These are phyloP conservation scores for Aspergillus fischeri DNA, from an alignment of 2,329 filamentous ascomycete genomes.

Conservation along the genomic window DNA sequence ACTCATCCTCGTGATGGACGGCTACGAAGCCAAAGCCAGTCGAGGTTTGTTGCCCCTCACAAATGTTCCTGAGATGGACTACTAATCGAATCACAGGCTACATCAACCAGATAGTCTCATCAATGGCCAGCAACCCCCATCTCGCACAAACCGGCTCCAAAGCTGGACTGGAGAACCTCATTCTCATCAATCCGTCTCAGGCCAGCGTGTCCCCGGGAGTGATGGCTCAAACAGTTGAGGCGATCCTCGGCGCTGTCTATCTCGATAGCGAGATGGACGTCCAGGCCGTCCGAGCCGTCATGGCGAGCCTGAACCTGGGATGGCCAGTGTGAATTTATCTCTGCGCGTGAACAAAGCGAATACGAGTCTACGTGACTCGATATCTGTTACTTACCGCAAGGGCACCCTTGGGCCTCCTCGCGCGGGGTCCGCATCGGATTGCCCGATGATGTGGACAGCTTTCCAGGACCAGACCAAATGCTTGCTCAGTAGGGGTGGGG, in stretches of 20 bases:
- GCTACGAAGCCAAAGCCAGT: neutral
- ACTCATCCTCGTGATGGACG: constrained; percentile 1
- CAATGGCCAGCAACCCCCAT: constrained; percentile 6
- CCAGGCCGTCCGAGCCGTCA: constrained; percentile 4
- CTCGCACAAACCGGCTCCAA: constrained; percentile 10
- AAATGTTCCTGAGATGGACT: neutral
- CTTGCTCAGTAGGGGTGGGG: neutral
- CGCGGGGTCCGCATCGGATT: neutral
- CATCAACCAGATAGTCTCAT: constrained; percentile 2
- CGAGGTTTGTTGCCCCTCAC: neutral
- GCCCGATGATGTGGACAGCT: neutral
- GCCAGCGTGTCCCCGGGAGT: constrained; percentile 11
- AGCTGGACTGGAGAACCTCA: constrained; percentile 3
- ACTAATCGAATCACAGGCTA: neutral
- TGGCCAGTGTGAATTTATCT: constrained; percentile 5
- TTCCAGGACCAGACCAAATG: neutral
- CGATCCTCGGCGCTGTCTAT: constrained; percentile 32
- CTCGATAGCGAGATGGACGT: constrained; percentile 21
- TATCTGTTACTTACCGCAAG: neutral
- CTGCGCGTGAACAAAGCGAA: neutral
- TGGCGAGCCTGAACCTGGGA: constrained; percentile 7
- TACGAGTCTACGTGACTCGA: neutral
- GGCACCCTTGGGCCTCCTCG: neutral
- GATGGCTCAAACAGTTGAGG: constrained; percentile 30
- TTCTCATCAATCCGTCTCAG: constrained; percentile 16